A percentile compares a stretch with the other conserved stretches of the same genome.
Evolutionary conservation across 2,329 filamentous ascomycete species (phyloP).

Genomic region (Akanthomyces muscarius): DNA sequence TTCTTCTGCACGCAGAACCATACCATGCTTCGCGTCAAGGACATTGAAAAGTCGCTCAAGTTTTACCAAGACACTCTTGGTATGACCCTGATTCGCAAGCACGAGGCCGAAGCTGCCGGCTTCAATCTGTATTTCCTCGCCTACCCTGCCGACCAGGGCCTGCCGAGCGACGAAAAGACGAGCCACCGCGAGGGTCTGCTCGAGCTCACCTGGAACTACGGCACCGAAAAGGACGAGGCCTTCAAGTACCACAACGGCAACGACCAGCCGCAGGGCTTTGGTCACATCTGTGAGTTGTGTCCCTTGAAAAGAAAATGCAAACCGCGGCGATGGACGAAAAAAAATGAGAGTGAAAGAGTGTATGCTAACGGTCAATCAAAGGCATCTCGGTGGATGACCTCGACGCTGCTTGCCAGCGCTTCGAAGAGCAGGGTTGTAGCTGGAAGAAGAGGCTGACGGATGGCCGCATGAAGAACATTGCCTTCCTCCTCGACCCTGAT

Average conservation of each 20-base stretch:
- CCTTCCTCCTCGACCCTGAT: slow-evolving; percentile 86
- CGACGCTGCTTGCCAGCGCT: slow-evolving; percentile 80
- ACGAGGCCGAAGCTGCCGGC: slow-evolving; percentile 62
- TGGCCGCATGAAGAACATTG: slow-evolving; percentile 88
- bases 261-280: slow-evolving; percentile 85
- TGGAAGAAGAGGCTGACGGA: slow-evolving; percentile 98
- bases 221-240: slow-evolving; percentile 76
- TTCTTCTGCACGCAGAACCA: slow-evolving; percentile 62
- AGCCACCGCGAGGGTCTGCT: slow-evolving; percentile 76
- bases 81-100: slow-evolving; percentile 75
- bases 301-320: neutral
- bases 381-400: slow-evolving; percentile 80
- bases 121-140: slow-evolving; percentile 95
- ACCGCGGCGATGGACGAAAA: no score
- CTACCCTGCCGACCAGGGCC: slow-evolving; percentile 59
- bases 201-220: slow-evolving; percentile 82
- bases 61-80: slow-evolving; percentile 86
- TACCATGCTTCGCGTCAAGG: slow-evolving; percentile 93
- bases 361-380: slow-evolving; percentile 27
- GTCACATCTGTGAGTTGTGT: slow-evolving; percentile 71
- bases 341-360: neutral
- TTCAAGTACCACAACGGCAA: slow-evolving; percentile 95
- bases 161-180: slow-evolving; percentile 50
- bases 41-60: slow-evolving; percentile 66
- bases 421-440: slow-evolving; percentile 74